A percentile compares a stretch with the other conserved stretches of the same genome.
Conservation (phyloP, 768 basidiomycete species). For the Mycena polygramma region DNA sequence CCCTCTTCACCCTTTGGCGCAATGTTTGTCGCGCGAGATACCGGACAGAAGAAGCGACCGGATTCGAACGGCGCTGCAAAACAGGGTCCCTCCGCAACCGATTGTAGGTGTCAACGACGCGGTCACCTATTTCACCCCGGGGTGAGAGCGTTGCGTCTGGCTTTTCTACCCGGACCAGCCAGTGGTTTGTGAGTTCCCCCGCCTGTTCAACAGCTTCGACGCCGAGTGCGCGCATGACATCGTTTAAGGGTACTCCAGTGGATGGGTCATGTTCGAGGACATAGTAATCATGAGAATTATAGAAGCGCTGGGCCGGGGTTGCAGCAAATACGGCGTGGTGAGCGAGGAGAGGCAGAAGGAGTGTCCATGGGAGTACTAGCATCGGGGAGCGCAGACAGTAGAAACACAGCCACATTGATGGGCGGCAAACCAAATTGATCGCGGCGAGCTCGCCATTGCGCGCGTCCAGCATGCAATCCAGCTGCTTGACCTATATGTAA, state of each 20-base stretch:
- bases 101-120: conserved; percentile 64
- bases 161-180: conserved; percentile 80
- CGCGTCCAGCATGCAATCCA: too few relatives aligned
- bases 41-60: conserved; percentile 68
- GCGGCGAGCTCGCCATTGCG: too few relatives aligned
- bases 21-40: conserved; percentile 73
- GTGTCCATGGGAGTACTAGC: conserved; percentile 47
- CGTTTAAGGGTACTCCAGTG: conserved; percentile 64
- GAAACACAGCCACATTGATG: conserved; percentile 19
- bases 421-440: too few relatives aligned
- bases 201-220: conserved; percentile 81
- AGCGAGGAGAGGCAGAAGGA: conserved; percentile 50
- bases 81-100: conserved; percentile 52
- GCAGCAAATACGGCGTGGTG: conserved; percentile 48
- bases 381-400: conserved; percentile 35
- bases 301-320: conserved; percentile 63
- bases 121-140: conserved; percentile 56
- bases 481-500: too few relatives aligned
- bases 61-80: conserved; percentile 58
- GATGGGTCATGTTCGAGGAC: conserved; percentile 74
- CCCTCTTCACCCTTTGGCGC: conserved; percentile 80
- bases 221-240: conserved; percentile 71
- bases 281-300: conserved; percentile 86
- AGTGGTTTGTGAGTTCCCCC: conserved; percentile 85
- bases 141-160: conserved; percentile 42